Percentiles rank a stretch among this genome's conserved stretches.
phyloP scores from a whole-genome alignment of 805 yeast genomes.

The Komagataella pastoris region DNA sequence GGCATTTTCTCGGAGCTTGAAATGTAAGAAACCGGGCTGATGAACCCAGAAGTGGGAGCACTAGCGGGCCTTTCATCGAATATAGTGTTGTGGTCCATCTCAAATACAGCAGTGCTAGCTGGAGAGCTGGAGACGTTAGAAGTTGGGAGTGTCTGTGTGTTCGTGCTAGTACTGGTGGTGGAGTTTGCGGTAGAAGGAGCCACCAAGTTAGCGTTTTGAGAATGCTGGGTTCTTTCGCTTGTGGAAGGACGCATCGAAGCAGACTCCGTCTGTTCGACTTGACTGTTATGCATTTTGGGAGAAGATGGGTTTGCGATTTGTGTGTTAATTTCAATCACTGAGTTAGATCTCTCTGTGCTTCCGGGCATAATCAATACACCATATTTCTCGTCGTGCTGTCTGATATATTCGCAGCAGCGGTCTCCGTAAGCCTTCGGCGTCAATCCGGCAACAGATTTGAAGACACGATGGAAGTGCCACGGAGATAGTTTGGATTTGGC shows the following conservation, averaged over 20 bases:
- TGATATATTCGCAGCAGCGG: slow-evolving; percentile 54
- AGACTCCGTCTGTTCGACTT: neutral
- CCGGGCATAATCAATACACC: slow-evolving; percentile 3
- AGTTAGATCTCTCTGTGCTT: slow-evolving; percentile 5
- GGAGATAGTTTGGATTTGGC: slow-evolving; percentile 73
- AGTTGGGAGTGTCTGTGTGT: neutral
- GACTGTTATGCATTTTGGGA: neutral
- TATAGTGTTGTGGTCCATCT: neutral
- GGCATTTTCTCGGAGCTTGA: neutral
- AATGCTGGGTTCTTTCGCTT: neutral
- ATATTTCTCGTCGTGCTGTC: slow-evolving; percentile 13
- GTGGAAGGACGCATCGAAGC: neutral
- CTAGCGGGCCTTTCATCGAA: neutral
- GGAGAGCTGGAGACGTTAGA: neutral
- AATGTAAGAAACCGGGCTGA: neutral
- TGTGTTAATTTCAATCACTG: slow-evolving; percentile 15
- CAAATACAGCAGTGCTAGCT: neutral
- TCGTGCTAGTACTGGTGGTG: neutral
- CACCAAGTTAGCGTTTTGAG: neutral
- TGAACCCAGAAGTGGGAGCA: neutral
- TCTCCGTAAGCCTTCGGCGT: slow-evolving; percentile 88
- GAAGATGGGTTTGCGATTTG: slow-evolving; percentile 19
- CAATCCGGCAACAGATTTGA: slow-evolving; percentile 72
- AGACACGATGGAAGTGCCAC: slow-evolving; percentile 90
- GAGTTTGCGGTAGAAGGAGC: neutral